Conservation (phyloP, 176 grass and related monocot species). For the Microstegium vimineum region DNA sequence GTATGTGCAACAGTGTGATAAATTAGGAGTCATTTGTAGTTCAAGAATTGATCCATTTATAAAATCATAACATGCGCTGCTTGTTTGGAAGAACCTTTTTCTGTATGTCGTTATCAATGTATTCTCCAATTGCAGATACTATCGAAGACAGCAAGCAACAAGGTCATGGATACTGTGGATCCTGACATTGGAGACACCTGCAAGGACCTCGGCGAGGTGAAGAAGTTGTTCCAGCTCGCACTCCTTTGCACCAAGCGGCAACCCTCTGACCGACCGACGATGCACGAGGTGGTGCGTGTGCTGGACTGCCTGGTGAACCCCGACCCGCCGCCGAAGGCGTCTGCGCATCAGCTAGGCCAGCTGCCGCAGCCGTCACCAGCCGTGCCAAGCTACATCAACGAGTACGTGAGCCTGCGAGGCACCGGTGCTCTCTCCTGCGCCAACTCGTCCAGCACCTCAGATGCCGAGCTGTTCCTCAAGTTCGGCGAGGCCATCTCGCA, state of each 20-base stretch:
- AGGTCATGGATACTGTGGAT: slow-evolving; percentile 89
- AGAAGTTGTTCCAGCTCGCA: slow-evolving; percentile 85
- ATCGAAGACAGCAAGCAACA: slow-evolving; percentile 66
- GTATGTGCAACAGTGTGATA: background rate
- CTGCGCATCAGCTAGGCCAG: background rate
- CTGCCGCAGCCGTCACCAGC: background rate
- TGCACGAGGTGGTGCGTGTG: slow-evolving; percentile 90
- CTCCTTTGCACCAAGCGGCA: slow-evolving; percentile 90
- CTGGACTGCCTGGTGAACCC: slow-evolving; percentile 72
- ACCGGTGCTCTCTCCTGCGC: slow-evolving; percentile 42
- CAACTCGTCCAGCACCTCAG: slow-evolving; percentile 61
- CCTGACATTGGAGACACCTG: slow-evolving; percentile 61
- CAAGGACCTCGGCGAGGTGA: slow-evolving; percentile 77
- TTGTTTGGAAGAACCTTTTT: background rate
- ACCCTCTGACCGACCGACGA: slow-evolving; percentile 74
- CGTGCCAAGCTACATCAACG: slow-evolving; percentile 61
- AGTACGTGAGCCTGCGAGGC: slow-evolving; percentile 77
- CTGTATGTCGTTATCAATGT: too few species aligned
- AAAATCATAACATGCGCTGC: background rate
- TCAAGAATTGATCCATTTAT: background rate
- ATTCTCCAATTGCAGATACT: slow-evolving; percentile 54
- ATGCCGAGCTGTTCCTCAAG: slow-evolving; percentile 91
- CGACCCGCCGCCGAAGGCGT: slow-evolving; percentile 33
- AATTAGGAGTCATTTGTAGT: background rate
- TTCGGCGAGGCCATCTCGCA: slow-evolving; percentile 92